phyloP scores from a whole-genome alignment of 1,284 basidiomycete species.

The Fomitopsis betulina region DNA sequence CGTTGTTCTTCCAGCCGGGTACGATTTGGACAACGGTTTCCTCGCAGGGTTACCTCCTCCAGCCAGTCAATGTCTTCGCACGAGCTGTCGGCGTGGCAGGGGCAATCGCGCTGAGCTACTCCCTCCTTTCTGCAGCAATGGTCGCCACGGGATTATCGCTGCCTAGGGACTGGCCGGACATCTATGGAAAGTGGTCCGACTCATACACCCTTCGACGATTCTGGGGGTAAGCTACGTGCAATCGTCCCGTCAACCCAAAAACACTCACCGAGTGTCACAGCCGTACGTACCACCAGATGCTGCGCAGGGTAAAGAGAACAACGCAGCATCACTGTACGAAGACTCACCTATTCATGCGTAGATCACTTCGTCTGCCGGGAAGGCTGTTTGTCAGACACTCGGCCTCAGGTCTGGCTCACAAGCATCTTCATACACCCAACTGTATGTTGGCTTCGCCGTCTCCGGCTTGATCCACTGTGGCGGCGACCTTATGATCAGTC shows the following conservation, averaged over 20 bases:
- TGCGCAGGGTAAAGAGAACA: constrained; percentile 15
- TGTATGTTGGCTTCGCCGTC: constrained; percentile 29
- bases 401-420: constrained; percentile 17
- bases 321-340: not conserved
- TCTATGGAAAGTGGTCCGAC: constrained; percentile 29
- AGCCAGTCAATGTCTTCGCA: constrained; percentile 7
- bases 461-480: constrained; percentile 26
- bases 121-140: constrained; percentile 13
- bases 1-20: constrained; percentile 4
- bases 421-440: constrained; percentile 27
- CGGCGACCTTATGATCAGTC: constrained; percentile 16
- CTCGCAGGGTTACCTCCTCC: constrained; percentile 5
- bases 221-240: constrained; percentile 29
- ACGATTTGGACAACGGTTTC: not conserved
- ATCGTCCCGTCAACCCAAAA: not conserved
- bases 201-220: constrained; percentile 32
- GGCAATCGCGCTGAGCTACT: constrained; percentile 20
- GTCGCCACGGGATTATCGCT: constrained; percentile 22
- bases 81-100: constrained; percentile 12
- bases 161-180: constrained; percentile 30
- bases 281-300: constrained; percentile 29
- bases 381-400: constrained; percentile 11
- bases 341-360: constrained; percentile 6
- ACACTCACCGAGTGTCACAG: constrained; percentile 11
- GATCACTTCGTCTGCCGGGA: constrained; percentile 19